These are phyloP conservation scores for Barbarea vulgaris DNA, from an alignment of 345 rosid genomes.

Conservation along the genomic window DNA sequence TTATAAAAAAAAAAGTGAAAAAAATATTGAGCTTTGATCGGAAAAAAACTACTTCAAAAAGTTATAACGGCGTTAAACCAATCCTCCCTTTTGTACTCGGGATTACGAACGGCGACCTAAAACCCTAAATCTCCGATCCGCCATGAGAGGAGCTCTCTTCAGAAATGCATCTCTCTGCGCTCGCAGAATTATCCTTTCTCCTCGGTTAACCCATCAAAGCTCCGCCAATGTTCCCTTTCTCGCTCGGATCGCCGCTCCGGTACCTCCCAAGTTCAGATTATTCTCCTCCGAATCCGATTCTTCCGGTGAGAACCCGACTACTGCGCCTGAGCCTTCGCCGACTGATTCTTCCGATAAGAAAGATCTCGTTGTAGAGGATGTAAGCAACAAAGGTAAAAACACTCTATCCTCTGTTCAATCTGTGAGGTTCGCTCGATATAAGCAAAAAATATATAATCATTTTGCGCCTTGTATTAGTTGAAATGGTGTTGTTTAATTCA, in stretches of 20 bases:
- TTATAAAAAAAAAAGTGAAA: not conserved
- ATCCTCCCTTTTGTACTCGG: not conserved
- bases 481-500: not conserved
- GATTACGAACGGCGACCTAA: conserved; percentile 13
- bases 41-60: not conserved
- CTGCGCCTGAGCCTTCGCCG: conserved; percentile 13
- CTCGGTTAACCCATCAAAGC: conserved; percentile 22
- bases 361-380: conserved; percentile 35
- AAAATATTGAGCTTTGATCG: not conserved
- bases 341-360: conserved; percentile 4
- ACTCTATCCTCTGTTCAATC: not conserved
- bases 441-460: not conserved
- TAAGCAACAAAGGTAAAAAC: conserved; percentile 46
- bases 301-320: conserved; percentile 23
- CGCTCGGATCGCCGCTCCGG: conserved; percentile 16
- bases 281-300: conserved; percentile 51
- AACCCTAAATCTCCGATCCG: conserved; percentile 44
- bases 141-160: conserved; percentile 47
- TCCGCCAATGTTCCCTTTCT: not conserved
- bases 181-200: conserved; percentile 30
- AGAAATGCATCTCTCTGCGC: conserved; percentile 39
- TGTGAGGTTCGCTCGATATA: not conserved
- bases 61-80: not conserved
- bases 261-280: conserved; percentile 34
- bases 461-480: not conserved